These are phyloP conservation scores for Tephrocybe sp. DNA, from an alignment of 768 basidiomycete species.

Conservation along the genomic window DNA sequence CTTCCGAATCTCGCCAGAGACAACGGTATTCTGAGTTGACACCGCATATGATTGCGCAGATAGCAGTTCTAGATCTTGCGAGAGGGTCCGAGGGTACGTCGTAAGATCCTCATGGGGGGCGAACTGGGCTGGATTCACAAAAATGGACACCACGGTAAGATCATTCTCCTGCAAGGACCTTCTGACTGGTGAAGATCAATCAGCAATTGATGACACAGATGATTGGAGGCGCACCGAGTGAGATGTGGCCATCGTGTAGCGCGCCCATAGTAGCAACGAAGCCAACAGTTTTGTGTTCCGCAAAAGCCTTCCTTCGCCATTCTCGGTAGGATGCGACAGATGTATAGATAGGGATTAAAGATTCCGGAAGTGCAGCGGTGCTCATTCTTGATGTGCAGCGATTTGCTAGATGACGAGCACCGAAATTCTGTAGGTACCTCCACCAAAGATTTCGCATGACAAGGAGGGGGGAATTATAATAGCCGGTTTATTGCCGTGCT, in stretches of 20 bases:
- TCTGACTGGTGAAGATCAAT: conserved; percentile 52
- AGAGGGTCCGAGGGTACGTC: conserved; percentile 87
- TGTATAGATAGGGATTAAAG: conserved; percentile 50
- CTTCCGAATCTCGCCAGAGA: conserved; percentile 30
- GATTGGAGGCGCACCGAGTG: conserved; percentile 63
- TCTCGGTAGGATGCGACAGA: conserved; percentile 60
- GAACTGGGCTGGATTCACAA: conserved; percentile 98
- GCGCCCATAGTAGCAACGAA: conserved; percentile 99
- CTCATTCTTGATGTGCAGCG: conserved; percentile 13
- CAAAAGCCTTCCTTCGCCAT: conserved; percentile 73
- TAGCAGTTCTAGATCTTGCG: conserved; percentile 69
- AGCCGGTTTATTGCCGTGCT: not conserved
- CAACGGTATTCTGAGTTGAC: conserved; percentile 13
- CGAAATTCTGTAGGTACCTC: not conserved
- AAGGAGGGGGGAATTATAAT: not conserved
- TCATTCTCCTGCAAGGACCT: conserved; percentile 78
- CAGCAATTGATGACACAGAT: not conserved
- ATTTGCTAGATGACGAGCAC: not conserved
- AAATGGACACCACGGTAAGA: conserved; percentile 89
- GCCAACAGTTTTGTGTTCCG: conserved; percentile 69
- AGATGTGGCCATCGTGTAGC: conserved; percentile 89
- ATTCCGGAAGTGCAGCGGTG: conserved; percentile 25
- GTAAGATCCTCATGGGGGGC: conserved; percentile 93
- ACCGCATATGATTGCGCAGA: conserved; percentile 31
- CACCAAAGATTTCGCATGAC: not conserved